Conservation (phyloP, 352 stramenopile genomes). For the Globisporangium canariense region DNA sequence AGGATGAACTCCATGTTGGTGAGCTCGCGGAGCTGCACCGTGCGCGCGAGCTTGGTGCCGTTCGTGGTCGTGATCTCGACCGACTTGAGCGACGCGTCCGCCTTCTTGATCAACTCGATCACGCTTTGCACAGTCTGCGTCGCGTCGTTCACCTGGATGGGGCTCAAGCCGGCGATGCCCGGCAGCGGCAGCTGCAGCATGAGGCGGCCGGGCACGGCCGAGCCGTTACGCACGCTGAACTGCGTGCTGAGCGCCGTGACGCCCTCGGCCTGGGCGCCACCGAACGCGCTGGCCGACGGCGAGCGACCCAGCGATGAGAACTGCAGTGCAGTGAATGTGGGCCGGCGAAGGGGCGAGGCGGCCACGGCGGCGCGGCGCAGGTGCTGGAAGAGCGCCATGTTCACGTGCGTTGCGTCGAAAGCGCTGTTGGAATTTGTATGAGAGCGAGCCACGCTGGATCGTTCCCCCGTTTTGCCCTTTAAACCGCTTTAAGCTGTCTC, state of each 20-base stretch:
- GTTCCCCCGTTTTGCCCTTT: not conserved
- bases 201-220: conserved; percentile 34
- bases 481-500: not conserved
- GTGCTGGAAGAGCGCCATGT: conserved; percentile 16
- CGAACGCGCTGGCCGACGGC: not conserved
- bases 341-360: not conserved
- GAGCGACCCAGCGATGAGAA: conserved; percentile 6
- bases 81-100: conserved; percentile 53
- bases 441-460: not conserved
- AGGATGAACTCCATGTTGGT: conserved; percentile 67
- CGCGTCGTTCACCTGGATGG: conserved; percentile 36
- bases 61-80: conserved; percentile 68
- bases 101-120: conserved; percentile 46
- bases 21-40: conserved; percentile 55
- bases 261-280: not conserved
- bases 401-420: not conserved
- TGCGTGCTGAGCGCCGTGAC: conserved; percentile 24
- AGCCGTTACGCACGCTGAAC: conserved; percentile 47
- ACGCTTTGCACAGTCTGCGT: conserved; percentile 45
- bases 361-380: conserved; percentile 5
- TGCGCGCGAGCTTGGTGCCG: conserved; percentile 65
- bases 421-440: not conserved
- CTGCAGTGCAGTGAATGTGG: not conserved
- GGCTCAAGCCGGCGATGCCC: conserved; percentile 46
- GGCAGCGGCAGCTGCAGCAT: conserved; percentile 62